Base-by-base conservation (phyloP, 2,329 filamentous ascomycete species). In the Fusarium ramigenum region DNA sequence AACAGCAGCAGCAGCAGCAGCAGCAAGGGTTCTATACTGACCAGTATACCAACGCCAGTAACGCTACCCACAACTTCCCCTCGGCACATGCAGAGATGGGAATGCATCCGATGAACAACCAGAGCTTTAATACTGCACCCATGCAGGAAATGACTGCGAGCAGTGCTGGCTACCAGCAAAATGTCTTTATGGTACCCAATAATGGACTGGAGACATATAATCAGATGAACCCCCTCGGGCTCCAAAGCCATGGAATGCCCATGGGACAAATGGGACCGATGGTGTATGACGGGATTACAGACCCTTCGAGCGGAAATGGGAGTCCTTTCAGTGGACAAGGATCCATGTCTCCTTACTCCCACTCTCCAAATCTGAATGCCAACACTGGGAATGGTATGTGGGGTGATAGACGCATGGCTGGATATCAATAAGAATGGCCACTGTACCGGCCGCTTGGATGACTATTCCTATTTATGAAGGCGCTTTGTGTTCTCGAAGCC, bases 291-390 rank as follows among this genome's bases (percentile, higher is more conserved):
- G 69, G 76, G 39, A 79, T 81, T 57, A 75, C 82, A 61, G 77
- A 78, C 40, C 76, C 79, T n/a, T 77, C 78, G 36, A 81, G 79
- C 50, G 78, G 77, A 18, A 78, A 80, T 59, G 79, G 76, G n/a
- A 82, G 81, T 65, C 80, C 82, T 8, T 83, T 81, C 47, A 80
- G 80, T 52, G 81, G 80, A 10, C 81, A 82, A 47, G 82, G 80
- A 44, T 80, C 81, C 9, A 65, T 76, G 34, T 82, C 82, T 37
- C 79, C 79, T 14, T 83, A 81, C 66, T 76, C 78, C 25, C 78
- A 79, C 54, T 82, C 82, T 37, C 81, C 82, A 39, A 80, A 81
- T 47, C 68, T 77, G 49, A 76, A 78, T 59, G 63, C 69, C 56
- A 76, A 73, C 30, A 76, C 69, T 62, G 72, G 59, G 15, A 70